Evolutionary conservation across 345 rosid genomes (phyloP), one percentile per base, ranked within the genome.

Genomic region (Mercurialis annua): DNA sequence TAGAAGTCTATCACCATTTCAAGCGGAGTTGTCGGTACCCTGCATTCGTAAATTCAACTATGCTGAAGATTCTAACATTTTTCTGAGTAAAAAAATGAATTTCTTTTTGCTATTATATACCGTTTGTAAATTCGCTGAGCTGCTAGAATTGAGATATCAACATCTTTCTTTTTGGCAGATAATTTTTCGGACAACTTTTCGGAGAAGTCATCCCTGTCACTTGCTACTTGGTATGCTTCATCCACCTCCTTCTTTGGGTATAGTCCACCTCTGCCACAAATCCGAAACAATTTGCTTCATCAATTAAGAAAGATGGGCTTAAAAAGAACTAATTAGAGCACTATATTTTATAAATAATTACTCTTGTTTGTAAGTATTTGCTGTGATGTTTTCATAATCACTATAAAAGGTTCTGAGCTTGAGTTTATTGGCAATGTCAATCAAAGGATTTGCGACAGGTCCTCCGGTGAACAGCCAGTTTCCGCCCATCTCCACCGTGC

Each of bases 1-100:
- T 33, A 79, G 73, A 49, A 79, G 48, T 75, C 83, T n/a, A 80
- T 42, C 30, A 73, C 80, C 80, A 70, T 70, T 43, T 80, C 83
- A 10, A 80, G 78, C 30, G 83, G 83, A 10, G 62, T 70, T 51
- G 57, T 64, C 0, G 83, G 75, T 18, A 53, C 73, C 30, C 80
- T 76, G 59, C 36, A 27, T 10, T 14, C 29, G 12, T 0, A 18
- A 40, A 4, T n/a, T 21, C n/a, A 36, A 3, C 0, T 38, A 12
- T 7, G 20, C 7, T n/a, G 18, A 31, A 7, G n/a, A 38, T 16
- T 8, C 8, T 40, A 14, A 40, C 49, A 5, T 15, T 54, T n/a
- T 65, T 65, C 75, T 62, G 27, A 17, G 42, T 59, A 10, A 7
- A 40, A 40, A 1, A 7, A 36, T 36, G 5, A 40, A 3, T 40